Percentiles rank a stretch among this genome's conserved stretches.
Evolutionary conservation across 2,329 filamentous ascomycete genomes (phyloP).

Genomic region (Lecanoromycetidae sp.): DNA sequence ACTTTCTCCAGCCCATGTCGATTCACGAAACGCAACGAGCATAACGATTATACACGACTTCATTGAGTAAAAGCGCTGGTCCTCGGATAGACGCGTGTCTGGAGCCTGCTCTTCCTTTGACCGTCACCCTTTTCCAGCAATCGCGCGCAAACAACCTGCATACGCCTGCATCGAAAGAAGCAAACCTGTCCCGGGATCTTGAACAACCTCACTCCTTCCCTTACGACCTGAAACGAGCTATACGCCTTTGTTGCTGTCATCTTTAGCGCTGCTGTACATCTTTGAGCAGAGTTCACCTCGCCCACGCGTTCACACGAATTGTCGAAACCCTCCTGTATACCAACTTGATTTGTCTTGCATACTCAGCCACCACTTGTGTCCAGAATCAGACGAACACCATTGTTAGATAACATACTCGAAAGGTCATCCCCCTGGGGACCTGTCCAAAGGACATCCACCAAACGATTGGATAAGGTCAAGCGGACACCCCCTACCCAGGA

Average conservation of each 20-base stretch:
- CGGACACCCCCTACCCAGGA: no score
- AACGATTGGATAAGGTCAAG: slow-evolving; percentile 1
- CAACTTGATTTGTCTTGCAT: slow-evolving; percentile 5
- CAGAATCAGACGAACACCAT: slow-evolving; percentile 1
- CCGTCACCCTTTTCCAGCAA: slow-evolving; percentile 8
- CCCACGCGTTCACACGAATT: slow-evolving; percentile 9
- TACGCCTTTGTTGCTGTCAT: slow-evolving; percentile 25
- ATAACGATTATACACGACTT: slow-evolving; percentile 16
- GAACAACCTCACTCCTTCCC: no score
- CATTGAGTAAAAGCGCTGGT: slow-evolving; percentile 13
- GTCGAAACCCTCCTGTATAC: slow-evolving; percentile 8
- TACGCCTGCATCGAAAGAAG: slow-evolving; percentile 25
- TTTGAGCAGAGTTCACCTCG: not conserved
- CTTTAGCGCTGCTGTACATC: slow-evolving; percentile 21
- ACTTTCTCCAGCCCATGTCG: not conserved
- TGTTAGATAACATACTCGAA: slow-evolving; percentile 1
- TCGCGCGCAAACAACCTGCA: slow-evolving; percentile 24
- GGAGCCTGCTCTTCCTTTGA: slow-evolving; percentile 7
- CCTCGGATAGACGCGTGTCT: slow-evolving; percentile 18
- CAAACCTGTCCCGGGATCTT: slow-evolving; percentile 24
- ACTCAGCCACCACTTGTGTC: not conserved
- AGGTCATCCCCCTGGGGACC: not conserved
- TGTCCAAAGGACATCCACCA: not conserved
- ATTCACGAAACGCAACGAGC: slow-evolving; percentile 14
- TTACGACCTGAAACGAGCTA: slow-evolving; percentile 35